A percentile compares a stretch with the other conserved stretches of the same genome.
phyloP scores from a whole-genome alignment of 768 basidiomycete species.

The Trametes villosa region DNA sequence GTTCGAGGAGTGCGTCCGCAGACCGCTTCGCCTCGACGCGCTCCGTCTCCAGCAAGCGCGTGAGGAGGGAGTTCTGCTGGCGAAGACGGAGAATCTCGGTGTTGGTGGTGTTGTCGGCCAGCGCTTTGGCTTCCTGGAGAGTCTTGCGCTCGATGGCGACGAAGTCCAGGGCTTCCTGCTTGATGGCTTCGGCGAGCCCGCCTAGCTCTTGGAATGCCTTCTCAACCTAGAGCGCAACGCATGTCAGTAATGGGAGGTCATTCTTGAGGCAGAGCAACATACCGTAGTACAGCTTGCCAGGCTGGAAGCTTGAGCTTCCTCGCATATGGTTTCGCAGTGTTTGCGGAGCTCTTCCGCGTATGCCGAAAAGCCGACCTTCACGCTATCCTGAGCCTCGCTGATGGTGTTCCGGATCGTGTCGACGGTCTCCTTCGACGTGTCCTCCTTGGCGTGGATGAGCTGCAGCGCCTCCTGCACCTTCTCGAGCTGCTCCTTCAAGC shows the following conservation, averaged over 20 bases:
- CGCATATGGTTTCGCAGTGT: constrained; percentile 52
- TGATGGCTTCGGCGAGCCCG: constrained; percentile 60
- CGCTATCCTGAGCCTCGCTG: constrained; percentile 54
- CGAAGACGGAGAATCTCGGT: constrained; percentile 64
- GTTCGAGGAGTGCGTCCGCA: constrained; percentile 74
- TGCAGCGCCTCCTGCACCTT: constrained; percentile 55
- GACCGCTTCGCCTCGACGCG: constrained; percentile 66
- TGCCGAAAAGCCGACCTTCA: constrained; percentile 54
- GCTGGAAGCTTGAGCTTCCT: constrained; percentile 48
- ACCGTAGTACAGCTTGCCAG: constrained; percentile 52
- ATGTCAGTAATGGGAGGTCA: neutral
- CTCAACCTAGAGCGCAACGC: constrained; percentile 47
- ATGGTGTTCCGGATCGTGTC: constrained; percentile 51
- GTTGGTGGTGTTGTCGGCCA: constrained; percentile 51
- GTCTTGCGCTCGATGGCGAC: constrained; percentile 58
- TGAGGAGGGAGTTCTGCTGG: constrained; percentile 71
- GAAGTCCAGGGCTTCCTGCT: constrained; percentile 61
- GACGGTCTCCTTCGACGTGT: constrained; percentile 56
- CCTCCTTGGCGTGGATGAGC: constrained; percentile 60
- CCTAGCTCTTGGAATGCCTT: constrained; percentile 61
- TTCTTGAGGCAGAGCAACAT: constrained; percentile 21
- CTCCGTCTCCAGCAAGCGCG: constrained; percentile 66
- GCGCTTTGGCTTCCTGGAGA: constrained; percentile 50
- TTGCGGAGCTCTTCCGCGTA: constrained; percentile 60
- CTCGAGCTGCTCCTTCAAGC: constrained; percentile 61